A percentile compares a stretch with the other conserved stretches of the same genome.
These are phyloP conservation scores for Yueomyces sinensis DNA, from an alignment of 805 yeast species.

Conservation along the genomic window DNA sequence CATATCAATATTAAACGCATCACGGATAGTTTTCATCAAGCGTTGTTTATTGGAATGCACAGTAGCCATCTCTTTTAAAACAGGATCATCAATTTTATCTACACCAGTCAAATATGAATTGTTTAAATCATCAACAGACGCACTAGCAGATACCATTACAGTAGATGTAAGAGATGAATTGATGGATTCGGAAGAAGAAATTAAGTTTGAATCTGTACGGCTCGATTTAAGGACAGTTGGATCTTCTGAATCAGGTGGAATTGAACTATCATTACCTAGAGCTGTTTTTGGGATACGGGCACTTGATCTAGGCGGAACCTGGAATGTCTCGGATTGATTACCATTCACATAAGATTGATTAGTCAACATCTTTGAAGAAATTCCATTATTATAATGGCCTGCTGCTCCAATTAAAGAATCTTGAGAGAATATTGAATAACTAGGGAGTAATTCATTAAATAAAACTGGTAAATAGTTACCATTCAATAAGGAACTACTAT, in stretches of 20 bases:
- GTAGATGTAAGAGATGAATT: not conserved
- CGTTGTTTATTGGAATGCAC: slow-evolving; percentile 29
- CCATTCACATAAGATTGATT: slow-evolving; percentile 1
- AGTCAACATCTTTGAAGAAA: slow-evolving; percentile 1
- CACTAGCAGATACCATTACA: not conserved
- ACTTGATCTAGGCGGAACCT: slow-evolving; percentile 12
- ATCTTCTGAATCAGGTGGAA: too few relatives aligned
- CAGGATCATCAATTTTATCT: slow-evolving; percentile 30
- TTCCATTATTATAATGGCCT: slow-evolving; percentile 20
- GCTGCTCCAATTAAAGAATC: slow-evolving; percentile 41
- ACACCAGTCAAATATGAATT: slow-evolving; percentile 31
- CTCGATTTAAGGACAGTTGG: too few relatives aligned
- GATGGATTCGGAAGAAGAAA: not conserved
- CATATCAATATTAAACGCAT: slow-evolving; percentile 48
- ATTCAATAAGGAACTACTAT: slow-evolving; percentile 42
- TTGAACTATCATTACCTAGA: not conserved
- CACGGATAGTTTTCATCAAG: slow-evolving; percentile 43
- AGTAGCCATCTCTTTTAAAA: slow-evolving; percentile 9
- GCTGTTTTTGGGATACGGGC: slow-evolving; percentile 9
- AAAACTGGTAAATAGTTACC: slow-evolving; percentile 56
- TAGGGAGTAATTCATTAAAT: slow-evolving; percentile 44
- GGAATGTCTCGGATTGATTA: too few relatives aligned
- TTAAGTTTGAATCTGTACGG: not conserved
- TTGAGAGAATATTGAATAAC: slow-evolving; percentile 44
- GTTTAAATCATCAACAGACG: not conserved